Evolutionary conservation across 2,329 filamentous ascomycete species (phyloP).

Genomic region (Simplicillium sp.): DNA sequence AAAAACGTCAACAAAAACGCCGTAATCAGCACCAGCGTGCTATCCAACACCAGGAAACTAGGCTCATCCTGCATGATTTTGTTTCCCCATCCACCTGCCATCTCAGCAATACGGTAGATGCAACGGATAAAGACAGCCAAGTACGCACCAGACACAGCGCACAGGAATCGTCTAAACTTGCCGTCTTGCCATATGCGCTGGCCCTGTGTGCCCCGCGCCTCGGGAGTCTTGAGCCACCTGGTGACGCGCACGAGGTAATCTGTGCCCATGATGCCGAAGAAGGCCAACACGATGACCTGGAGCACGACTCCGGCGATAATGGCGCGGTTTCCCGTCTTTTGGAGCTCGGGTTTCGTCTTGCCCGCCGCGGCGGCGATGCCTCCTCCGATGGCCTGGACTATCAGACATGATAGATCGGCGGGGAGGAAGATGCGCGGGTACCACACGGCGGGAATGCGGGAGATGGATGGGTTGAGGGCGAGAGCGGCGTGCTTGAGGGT

Average conservation of each 20-base stretch:
- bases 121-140: slow-evolving; percentile 37
- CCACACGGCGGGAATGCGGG: slow-evolving; percentile 38
- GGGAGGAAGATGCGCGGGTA: slow-evolving; percentile 51
- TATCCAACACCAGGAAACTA: slow-evolving; percentile 49
- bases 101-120: slow-evolving; percentile 51
- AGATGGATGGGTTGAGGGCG: slow-evolving; percentile 36
- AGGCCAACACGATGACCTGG: slow-evolving; percentile 39
- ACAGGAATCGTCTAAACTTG: slow-evolving; percentile 33
- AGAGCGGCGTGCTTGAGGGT: slow-evolving; percentile 51
- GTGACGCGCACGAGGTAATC: slow-evolving; percentile 37
- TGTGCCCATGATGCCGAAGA: slow-evolving; percentile 31
- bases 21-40: slow-evolving; percentile 39
- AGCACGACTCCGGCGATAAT: slow-evolving; percentile 46
- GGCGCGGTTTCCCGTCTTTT: slow-evolving; percentile 35
- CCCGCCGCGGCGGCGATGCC: slow-evolving; percentile 41
- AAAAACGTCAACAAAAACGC: slow-evolving; percentile 39
- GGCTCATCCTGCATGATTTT: slow-evolving; percentile 53
- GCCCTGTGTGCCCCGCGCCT: slow-evolving; percentile 19
- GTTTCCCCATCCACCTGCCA: slow-evolving; percentile 56
- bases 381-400: slow-evolving; percentile 50
- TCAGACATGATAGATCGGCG: slow-evolving; percentile 47
- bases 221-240: slow-evolving; percentile 23
- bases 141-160: slow-evolving; percentile 35
- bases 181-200: slow-evolving; percentile 30
- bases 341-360: slow-evolving; percentile 25